Conservation (phyloP, 805 yeast genomes). For the Kluyveromyces lactis region DNA sequence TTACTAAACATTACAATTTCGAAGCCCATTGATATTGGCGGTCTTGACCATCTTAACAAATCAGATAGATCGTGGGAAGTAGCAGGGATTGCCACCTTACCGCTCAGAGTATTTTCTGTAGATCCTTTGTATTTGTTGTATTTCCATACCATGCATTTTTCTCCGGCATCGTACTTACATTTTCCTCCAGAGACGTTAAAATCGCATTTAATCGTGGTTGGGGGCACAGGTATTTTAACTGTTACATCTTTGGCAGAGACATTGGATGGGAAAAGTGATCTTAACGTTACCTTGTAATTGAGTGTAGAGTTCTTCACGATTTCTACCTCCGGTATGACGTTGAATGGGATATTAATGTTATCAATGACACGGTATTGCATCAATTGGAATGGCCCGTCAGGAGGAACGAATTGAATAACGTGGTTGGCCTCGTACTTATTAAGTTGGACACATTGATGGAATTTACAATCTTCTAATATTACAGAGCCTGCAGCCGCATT, state of each 20-base stretch:
- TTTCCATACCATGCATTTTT: conserved; percentile 59
- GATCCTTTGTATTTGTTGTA: conserved; percentile 61
- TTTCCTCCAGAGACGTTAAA: conserved; percentile 51
- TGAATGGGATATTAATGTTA: conserved; percentile 63
- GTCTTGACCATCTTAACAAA: conserved; percentile 49
- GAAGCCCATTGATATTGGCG: conserved; percentile 69
- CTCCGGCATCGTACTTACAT: conserved; percentile 59
- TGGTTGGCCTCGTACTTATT: conserved; percentile 58
- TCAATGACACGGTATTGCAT: conserved; percentile 61
- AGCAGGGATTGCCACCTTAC: conserved; percentile 37
- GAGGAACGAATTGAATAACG: conserved; percentile 68
- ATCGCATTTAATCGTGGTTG: conserved; percentile 42
- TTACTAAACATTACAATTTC: conserved; percentile 64
- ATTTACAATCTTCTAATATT: conserved; percentile 64
- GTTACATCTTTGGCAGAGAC: conserved; percentile 55
- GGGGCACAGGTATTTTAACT: conserved; percentile 63
- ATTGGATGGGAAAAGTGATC: conserved; percentile 52
- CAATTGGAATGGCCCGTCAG: conserved; percentile 80
- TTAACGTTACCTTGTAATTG: conserved; percentile 52
- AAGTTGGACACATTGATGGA: conserved; percentile 80
- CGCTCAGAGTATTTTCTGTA: conserved; percentile 52
- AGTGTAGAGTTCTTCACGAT: conserved; percentile 32
- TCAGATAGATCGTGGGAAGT: conserved; percentile 16
- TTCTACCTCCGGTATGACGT: conserved; percentile 47
- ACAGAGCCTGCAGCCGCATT: conserved; percentile 43